Conservation (phyloP, 1,284 basidiomycete genomes). For the Fomes fomentarius region DNA sequence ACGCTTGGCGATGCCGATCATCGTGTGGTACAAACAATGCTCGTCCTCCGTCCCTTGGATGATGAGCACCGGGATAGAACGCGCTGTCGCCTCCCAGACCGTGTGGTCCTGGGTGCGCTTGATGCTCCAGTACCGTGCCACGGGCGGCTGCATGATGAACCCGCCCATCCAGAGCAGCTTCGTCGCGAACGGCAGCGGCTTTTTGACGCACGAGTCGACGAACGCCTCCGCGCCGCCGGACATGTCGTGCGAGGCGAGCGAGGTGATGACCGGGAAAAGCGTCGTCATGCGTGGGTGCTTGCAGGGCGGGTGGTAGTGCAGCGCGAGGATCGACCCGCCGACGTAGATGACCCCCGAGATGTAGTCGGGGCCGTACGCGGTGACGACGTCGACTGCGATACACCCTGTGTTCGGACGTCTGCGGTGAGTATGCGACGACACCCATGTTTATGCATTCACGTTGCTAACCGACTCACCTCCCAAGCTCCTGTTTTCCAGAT, state of each 20-base stretch:
- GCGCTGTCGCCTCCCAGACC: conserved; percentile 34
- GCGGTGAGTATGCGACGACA: neutral
- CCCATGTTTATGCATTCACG: no score
- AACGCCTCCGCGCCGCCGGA: conserved; percentile 35
- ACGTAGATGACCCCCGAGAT: conserved; percentile 42
- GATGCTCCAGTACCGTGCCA: conserved; percentile 31
- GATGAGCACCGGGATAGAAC: conserved; percentile 37
- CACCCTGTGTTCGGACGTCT: conserved; percentile 26
- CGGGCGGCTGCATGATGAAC: conserved; percentile 38
- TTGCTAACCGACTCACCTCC: conserved; percentile 39
- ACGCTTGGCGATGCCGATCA: conserved; percentile 32
- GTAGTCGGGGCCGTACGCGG: conserved; percentile 37
- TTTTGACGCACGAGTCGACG: conserved; percentile 34
- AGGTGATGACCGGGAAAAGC: conserved; percentile 32
- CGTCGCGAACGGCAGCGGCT: conserved; percentile 34
- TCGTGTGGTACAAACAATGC: conserved; percentile 29
- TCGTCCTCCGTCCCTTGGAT: conserved; percentile 39
- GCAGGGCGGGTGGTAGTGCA: conserved; percentile 24
- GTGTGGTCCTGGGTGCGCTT: conserved; percentile 37
- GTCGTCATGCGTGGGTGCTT: conserved; percentile 37
- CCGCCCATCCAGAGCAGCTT: conserved; percentile 40
- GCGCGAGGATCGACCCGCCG: conserved; percentile 31
- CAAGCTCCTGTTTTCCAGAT: conserved; percentile 36
- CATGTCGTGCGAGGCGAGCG: conserved; percentile 32
- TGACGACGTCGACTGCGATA: conserved; percentile 41